Base-by-base conservation (phyloP, 139 green algal genomes). In the Micromonas commoda region DNA sequence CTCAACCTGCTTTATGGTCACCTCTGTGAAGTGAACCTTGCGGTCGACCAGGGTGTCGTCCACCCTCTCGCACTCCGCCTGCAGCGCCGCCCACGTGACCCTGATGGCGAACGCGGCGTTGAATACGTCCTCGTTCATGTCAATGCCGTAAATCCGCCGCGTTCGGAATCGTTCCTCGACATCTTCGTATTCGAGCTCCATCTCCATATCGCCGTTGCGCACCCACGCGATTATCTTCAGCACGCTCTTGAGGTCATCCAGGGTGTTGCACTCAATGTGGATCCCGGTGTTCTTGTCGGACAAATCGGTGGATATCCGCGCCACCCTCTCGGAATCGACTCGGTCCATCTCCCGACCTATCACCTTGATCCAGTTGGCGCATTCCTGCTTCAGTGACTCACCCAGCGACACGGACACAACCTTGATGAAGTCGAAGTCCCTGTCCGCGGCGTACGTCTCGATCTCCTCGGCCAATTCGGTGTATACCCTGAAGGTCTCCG, bases 91-190 rank as follows among this genome's bases (percentile, higher is more conserved):
- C 81, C 84, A 88, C 24, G 32, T 68, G 76, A 28, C 60, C 34
- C 21, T 24, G 16, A 77, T 35, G 1, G 33, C 29, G 34, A 34
- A 34, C 1, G 1, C 21, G 24, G 1, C 63, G 9, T 28, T 34
- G 29, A 75, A 23, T 24, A 38, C 71, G 19, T 20, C 38, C 53
- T 80, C 79, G 37, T 61, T 37, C 33, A 82, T 76, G 1, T 64
- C 45, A n/a, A 82, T 63, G 29, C 37, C 81, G 76, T 91, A 92
- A 54, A 92, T 81, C 80, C 88, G 38, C 20, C 90, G 84, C 6
- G 85, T 92, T 77, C 88, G 84, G 86, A 85, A 93, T n/a, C 91
- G 84, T 85, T 96, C 91, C 80, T 94, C 87, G 39, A 96, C 77
- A 80, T 93, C 90, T 0, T 52, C 57, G 81, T 89, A 93, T 1